These are phyloP conservation scores for Ensete glaucum DNA, from an alignment of 176 grass and related monocot species.

Conservation along the genomic window DNA sequence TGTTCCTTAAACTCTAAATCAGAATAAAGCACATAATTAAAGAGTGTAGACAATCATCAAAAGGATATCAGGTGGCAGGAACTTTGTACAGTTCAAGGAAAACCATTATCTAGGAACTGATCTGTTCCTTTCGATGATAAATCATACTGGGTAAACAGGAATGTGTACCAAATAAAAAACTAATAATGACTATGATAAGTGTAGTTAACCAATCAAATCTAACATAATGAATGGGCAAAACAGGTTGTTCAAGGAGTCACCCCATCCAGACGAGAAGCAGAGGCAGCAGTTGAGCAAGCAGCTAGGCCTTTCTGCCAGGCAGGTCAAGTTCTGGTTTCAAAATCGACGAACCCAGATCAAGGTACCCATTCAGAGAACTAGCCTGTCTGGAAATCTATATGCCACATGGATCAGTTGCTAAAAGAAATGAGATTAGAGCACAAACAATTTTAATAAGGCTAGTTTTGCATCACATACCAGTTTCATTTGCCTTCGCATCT, in stretches of 20 bases:
- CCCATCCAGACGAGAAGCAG: conserved; percentile 87
- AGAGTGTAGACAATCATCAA: too few species aligned
- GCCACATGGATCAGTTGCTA: not conserved
- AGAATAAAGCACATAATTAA: too few species aligned
- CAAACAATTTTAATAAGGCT: not conserved
- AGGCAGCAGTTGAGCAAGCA: conserved; percentile 61
- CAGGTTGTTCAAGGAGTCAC: conserved; percentile 74
- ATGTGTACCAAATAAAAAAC: too few species aligned
- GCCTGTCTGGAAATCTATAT: not conserved
- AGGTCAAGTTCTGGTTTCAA: conserved; percentile 99
- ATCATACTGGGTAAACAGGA: too few species aligned
- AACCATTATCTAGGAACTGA: too few species aligned
- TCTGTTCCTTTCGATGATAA: too few species aligned
- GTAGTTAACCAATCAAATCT: not conserved
- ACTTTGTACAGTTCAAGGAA: too few species aligned
- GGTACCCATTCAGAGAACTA: conserved; percentile 22
- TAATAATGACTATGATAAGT: too few species aligned
- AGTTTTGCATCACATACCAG: not conserved
- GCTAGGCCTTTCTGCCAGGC: conserved; percentile 55
- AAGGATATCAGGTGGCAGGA: too few species aligned
- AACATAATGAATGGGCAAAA: not conserved
- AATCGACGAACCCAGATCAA: conserved; percentile 84
- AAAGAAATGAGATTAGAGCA: not conserved
- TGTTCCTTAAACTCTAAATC: too few species aligned
- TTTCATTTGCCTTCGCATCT: not conserved